Percentiles rank a stretch among this genome's conserved stretches.
phyloP scores from a whole-genome alignment of 257 asterid species.

The Anisodus tanguticus region DNA sequence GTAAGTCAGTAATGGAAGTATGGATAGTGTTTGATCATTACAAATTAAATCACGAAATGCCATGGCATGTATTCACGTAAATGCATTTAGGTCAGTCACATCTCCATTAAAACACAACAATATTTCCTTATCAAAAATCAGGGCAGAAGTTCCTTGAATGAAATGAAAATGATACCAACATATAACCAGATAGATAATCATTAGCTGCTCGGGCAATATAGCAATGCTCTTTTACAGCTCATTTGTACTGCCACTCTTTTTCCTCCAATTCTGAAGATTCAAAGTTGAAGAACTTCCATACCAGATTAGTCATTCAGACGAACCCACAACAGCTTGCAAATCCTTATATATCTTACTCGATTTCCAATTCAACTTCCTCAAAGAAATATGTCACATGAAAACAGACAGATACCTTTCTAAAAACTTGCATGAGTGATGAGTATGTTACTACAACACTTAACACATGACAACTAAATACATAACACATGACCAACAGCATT shows the following conservation, averaged over 20 bases:
- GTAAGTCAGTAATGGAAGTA: conserved; percentile 28
- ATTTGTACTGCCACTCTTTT: neutral
- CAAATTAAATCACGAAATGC: neutral
- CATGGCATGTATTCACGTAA: neutral
- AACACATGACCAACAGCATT: conserved; percentile 1
- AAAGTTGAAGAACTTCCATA: neutral
- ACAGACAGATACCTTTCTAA: neutral
- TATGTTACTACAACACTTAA: neutral
- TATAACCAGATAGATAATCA: neutral
- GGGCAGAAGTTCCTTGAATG: neutral
- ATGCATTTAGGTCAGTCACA: neutral
- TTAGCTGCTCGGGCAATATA: neutral
- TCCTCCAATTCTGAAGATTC: neutral
- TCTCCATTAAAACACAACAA: neutral
- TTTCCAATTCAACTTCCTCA: neutral
- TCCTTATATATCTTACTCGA: neutral
- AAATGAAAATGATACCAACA: conserved; percentile 7
- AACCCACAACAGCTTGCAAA: conserved; percentile 5
- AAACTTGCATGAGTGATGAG: neutral
- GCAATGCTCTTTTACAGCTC: neutral
- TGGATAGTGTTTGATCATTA: neutral
- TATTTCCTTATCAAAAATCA: too few species aligned
- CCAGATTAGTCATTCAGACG: neutral
- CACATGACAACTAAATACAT: neutral
- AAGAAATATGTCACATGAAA: neutral